Evolutionary conservation across 1,139 yeast genomes (phyloP).

Genomic region (Geotrichum cucujoidarum): DNA sequence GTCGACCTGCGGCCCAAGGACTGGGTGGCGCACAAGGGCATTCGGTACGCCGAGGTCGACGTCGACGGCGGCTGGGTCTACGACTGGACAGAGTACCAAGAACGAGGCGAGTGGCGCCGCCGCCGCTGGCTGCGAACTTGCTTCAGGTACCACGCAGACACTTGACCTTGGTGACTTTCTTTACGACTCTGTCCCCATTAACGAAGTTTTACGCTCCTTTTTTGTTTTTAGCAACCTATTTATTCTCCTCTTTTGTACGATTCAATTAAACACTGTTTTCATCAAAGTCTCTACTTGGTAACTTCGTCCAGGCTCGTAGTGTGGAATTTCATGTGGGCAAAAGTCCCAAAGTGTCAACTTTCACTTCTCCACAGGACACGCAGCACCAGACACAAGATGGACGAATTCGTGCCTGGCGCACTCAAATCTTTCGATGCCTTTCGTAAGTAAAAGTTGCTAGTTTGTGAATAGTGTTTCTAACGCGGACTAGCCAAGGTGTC

Average conservation of each 20-base stretch:
- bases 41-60: conserved; percentile 34
- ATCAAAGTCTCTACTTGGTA: too few relatives aligned
- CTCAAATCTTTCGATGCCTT: conserved; percentile 73
- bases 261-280: background rate
- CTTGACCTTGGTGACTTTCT: background rate
- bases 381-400: conserved; percentile 21
- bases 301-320: too few relatives aligned
- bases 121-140: conserved; percentile 38
- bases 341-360: too few relatives aligned
- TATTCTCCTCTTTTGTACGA: background rate
- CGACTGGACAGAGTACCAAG: conserved; percentile 35
- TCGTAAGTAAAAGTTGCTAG: conserved; percentile 43
- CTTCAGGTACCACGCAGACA: conserved; percentile 20
- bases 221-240: background rate
- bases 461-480: background rate
- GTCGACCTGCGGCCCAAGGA: conserved; percentile 49
- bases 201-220: background rate
- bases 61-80: conserved; percentile 44
- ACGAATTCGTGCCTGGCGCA: conserved; percentile 27
- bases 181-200: background rate
- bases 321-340: too few relatives aligned
- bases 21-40: conserved; percentile 52
- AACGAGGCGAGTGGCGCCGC: conserved; percentile 40
- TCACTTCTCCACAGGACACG: too few relatives aligned
- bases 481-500: conserved; percentile 60